Evolutionary conservation across 495 filamentous ascomycete genomes (phyloP).

Genomic region (Jackrogersella multiformis): DNA sequence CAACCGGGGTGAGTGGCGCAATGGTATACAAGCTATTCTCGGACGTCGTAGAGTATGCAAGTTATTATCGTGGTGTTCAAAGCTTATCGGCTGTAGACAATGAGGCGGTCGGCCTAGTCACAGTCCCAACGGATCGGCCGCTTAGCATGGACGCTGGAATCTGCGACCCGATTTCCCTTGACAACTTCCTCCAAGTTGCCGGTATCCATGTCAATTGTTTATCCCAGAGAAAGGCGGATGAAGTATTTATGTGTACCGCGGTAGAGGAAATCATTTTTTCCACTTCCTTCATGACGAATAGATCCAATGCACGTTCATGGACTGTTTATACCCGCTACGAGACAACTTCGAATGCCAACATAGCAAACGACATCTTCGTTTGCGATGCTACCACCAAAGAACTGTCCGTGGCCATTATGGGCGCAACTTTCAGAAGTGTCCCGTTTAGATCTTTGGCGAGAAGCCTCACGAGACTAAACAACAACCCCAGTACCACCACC

Average conservation of each 20-base stretch:
- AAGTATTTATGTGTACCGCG: constrained; percentile 7
- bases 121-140: background rate
- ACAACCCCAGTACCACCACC: background rate
- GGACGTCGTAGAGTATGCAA: background rate
- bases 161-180: background rate
- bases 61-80: constrained; percentile 1
- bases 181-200: constrained; percentile 8
- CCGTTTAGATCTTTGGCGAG: background rate
- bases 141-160: background rate
- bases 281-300: constrained; percentile 1
- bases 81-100: constrained; percentile 2
- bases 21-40: constrained; percentile 10
- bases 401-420: constrained; percentile 3
- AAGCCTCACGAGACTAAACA: background rate
- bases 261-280: constrained; percentile 5
- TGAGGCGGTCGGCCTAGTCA: constrained; percentile 6
- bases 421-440: constrained; percentile 1
- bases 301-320: background rate
- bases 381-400: background rate
- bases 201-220: constrained; percentile 8
- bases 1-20: constrained; percentile 1
- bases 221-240: background rate
- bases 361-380: constrained; percentile 7
- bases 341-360: background rate
- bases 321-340: constrained; percentile 7